Base-by-base conservation (phyloP, 2,329 filamentous ascomycete species). In the Botryosphaeria dothidea region DNA sequence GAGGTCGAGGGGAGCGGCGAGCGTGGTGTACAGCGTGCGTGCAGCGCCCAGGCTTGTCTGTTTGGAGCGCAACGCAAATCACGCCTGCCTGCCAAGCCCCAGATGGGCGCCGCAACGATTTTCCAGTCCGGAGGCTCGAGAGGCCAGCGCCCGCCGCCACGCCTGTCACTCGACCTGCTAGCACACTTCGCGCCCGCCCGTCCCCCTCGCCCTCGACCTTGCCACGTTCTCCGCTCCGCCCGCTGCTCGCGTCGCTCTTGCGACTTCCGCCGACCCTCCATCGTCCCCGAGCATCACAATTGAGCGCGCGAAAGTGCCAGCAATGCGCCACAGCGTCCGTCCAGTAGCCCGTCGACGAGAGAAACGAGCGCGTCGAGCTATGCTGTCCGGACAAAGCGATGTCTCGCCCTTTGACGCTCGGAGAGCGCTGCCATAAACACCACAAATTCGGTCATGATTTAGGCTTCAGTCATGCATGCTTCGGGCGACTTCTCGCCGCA, bases 21-120 rank as follows among this genome's bases (percentile, higher is more conserved):
- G 48, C 48, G 48, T 62, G 62, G 57, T 56, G 49, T 45, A 19
- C 21, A 48, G 49, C 49, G 62, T 54, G 41, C 48, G 38, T 56
- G 49, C 48, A 46, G 48, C 48, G 62, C 62, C 49, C 51, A 46
- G 38, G 49, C 27, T 48, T 48, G 62, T 45, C 49, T 56, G 49
- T 64, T 54, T 46, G 51, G 62, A 52, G 46, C 61, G 51, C 54
- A 43, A 36, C 54, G 54, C 48, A 57, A 64, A 57, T 64, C 62
- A 48, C 31, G 62, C 62, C 48, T 34, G 54, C 36, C 54, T 45
- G 49, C 62, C 62, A 57, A 64, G 61, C 61, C 34, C 23, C 17
- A 52, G 43, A 19, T 25, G 38, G 19, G 34, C 62, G 62, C 62
- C 43, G 25, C 38, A 64, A 57, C 51, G 25, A 46, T 64, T 46